Evolutionary conservation across 1,284 basidiomycete genomes (phyloP).

Genomic region (Moniliophthora roreri): DNA sequence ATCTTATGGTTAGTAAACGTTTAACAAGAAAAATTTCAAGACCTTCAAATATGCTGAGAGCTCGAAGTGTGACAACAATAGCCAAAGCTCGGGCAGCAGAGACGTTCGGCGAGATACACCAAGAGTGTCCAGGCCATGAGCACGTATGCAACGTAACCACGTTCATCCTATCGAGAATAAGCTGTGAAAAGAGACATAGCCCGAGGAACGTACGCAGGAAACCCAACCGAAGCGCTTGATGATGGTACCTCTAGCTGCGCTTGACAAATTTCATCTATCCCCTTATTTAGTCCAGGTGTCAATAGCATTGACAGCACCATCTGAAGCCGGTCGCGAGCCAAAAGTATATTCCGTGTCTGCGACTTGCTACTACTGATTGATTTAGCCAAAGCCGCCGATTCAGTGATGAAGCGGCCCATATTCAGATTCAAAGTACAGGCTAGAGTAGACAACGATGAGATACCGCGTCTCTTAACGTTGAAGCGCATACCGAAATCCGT

Average conservation of each 20-base stretch:
- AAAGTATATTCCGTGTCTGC: constrained; percentile 39
- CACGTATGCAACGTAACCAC: constrained; percentile 44
- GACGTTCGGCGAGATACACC: constrained; percentile 68
- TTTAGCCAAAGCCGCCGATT: constrained; percentile 46
- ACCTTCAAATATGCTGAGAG: constrained; percentile 76
- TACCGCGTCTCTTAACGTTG: neutral
- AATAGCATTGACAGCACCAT: constrained; percentile 47
- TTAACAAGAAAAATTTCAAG: constrained; percentile 10
- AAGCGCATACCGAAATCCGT: constrained; percentile 9
- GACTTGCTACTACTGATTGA: constrained; percentile 43
- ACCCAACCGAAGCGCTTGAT: constrained; percentile 43
- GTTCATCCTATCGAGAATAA: constrained; percentile 26
- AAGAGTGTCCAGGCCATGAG: constrained; percentile 42
- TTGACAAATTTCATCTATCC: constrained; percentile 67
- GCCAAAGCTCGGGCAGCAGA: constrained; percentile 72
- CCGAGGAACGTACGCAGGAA: constrained; percentile 42
- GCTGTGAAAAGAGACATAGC: neutral
- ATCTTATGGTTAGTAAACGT: neutral
- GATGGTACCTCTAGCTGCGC: constrained; percentile 42
- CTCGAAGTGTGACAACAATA: constrained; percentile 67
- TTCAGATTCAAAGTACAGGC: constrained; percentile 46
- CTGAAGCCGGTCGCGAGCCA: constrained; percentile 42
- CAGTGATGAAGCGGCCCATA: constrained; percentile 48
- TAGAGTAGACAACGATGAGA: constrained; percentile 12
- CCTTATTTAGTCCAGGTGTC: constrained; percentile 50